Evolutionary conservation across 2,329 filamentous ascomycete genomes (phyloP).

Genomic region (Capronia coronata): DNA sequence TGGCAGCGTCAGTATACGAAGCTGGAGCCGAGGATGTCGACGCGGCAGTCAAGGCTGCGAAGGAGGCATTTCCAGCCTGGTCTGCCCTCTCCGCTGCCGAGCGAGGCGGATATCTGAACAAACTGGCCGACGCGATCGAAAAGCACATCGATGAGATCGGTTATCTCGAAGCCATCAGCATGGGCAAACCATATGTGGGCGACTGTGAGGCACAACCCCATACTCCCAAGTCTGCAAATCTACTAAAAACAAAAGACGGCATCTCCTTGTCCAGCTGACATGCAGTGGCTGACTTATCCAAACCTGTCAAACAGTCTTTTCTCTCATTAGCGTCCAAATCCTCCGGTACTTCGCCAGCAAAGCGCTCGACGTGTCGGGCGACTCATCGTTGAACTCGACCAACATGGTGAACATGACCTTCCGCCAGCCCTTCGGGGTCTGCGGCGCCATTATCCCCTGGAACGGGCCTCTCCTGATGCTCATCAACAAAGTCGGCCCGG

Average conservation of each 20-base stretch:
- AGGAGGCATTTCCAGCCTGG: constrained; percentile 39
- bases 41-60: constrained; percentile 31
- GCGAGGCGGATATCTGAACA: constrained; percentile 38
- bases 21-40: constrained; percentile 33
- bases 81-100: constrained; percentile 40
- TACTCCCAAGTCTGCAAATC: no score
- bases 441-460: constrained; percentile 41
- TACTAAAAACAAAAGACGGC: no score
- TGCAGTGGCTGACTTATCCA: no score
- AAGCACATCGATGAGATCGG: constrained; percentile 41
- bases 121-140: constrained; percentile 39
- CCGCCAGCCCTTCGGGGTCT: constrained; percentile 51
- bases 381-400: constrained; percentile 41
- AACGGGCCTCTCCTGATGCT: constrained; percentile 47
- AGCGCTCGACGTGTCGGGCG: constrained; percentile 38
- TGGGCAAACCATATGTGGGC: constrained; percentile 47
- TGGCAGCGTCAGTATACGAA: constrained; percentile 31
- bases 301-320: constrained; percentile 76
- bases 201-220: constrained; percentile 34
- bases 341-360: constrained; percentile 64
- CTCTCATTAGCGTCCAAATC: constrained; percentile 56
- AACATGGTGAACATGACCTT: constrained; percentile 49
- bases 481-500: constrained; percentile 49
- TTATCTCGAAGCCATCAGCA: constrained; percentile 44
- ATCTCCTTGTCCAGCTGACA: constrained; percentile 1